Conservation (phyloP, 176 grass and related monocot species). For the Echinochloa phyllopogon region DNA sequence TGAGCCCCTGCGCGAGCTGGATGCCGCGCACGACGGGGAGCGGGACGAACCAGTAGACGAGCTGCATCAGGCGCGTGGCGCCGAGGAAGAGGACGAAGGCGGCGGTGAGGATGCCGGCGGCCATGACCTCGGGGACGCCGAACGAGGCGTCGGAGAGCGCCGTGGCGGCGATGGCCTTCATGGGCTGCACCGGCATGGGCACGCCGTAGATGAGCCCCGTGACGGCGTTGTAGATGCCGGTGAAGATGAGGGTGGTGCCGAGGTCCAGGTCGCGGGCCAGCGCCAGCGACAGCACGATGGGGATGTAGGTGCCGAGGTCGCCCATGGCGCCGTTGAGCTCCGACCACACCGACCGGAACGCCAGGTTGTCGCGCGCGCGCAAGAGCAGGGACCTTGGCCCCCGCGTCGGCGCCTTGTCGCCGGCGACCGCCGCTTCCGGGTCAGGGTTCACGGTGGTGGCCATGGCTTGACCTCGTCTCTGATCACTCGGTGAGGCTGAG, state of each 20-base stretch:
- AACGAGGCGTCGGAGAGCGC: conserved; percentile 46
- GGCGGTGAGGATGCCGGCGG: conserved; percentile 74
- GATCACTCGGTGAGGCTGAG: background rate
- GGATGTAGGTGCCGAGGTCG: conserved; percentile 93
- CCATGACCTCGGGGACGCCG: conserved; percentile 69
- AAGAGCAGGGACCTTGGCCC: background rate
- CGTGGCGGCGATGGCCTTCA: conserved; percentile 91
- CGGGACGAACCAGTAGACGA: conserved; percentile 78
- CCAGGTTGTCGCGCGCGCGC: conserved; percentile 39
- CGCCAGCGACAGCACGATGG: conserved; percentile 74
- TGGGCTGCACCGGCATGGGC: conserved; percentile 94
- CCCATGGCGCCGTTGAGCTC: conserved; percentile 87
- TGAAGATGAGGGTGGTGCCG: conserved; percentile 85
- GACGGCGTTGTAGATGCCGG: conserved; percentile 75
- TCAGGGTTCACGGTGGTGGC: conserved; percentile 31
- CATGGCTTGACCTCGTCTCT: conserved; percentile 22
- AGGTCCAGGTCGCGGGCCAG: conserved; percentile 71
- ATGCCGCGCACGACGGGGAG: conserved; percentile 91
- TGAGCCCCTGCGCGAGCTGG: conserved; percentile 86
- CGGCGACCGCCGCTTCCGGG: conserved; percentile 22
- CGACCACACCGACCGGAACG: conserved; percentile 57
- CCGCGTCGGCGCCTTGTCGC: background rate
- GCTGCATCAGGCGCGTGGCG: conserved; percentile 69
- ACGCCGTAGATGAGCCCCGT: conserved; percentile 86
- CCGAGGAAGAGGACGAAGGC: conserved; percentile 71